Percentiles rank a stretch among this genome's conserved stretches.
Evolutionary conservation across 306 rosid genomes (phyloP).

Genomic region (Senna tora): DNA sequence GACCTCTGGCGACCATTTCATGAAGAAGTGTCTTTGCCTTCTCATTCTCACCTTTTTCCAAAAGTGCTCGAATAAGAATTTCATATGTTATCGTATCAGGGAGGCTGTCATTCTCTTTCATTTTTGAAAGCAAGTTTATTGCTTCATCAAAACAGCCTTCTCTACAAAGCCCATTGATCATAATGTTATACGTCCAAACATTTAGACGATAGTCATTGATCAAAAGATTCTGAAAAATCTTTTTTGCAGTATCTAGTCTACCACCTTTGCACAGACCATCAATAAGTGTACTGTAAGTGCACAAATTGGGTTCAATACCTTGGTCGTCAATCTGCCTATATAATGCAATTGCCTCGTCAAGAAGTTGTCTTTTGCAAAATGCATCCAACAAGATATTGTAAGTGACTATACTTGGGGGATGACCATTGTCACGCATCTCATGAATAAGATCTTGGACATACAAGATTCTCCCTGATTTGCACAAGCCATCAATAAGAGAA

Average conservation of each 20-base stretch:
- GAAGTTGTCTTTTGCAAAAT: background rate
- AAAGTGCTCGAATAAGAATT: background rate
- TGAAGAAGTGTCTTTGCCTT: background rate
- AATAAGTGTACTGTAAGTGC: background rate
- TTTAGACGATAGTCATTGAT: background rate
- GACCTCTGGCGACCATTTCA: background rate
- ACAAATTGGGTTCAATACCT: background rate
- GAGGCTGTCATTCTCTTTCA: background rate
- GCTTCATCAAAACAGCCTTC: background rate
- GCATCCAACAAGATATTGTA: background rate
- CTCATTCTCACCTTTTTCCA: background rate
- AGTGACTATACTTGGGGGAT: background rate
- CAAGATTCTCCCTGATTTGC: background rate
- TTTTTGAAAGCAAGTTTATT: too few relatives aligned
- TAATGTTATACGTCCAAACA: background rate
- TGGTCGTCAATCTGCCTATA: background rate
- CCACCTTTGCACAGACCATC: background rate
- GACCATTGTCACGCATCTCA: background rate
- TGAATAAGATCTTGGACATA: background rate
- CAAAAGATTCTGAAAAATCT: background rate
- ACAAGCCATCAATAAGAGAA: background rate
- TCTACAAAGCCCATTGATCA: background rate
- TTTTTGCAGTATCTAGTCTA: background rate
- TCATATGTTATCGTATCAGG: background rate
- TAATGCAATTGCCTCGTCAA: background rate